Percentiles rank a stretch among this genome's conserved stretches.
Conservation (phyloP, 495 filamentous ascomycete species). For the Penicillium mononematosum region DNA sequence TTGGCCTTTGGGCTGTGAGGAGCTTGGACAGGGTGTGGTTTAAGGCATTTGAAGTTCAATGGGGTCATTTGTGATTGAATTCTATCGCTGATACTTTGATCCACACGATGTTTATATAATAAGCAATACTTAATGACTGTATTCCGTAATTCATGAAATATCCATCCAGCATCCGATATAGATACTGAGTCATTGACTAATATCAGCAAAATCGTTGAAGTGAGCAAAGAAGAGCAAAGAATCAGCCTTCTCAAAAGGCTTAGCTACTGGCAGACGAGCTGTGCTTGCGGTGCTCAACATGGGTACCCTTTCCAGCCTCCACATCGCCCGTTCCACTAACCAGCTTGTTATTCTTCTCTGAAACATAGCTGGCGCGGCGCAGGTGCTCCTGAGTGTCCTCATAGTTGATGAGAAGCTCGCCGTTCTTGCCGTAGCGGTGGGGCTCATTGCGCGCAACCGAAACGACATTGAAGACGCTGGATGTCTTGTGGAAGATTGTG, state of each 20-base stretch:
- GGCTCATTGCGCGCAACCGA: conserved; percentile 57
- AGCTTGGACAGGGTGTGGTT: background rate
- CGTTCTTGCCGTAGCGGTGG: conserved; percentile 65
- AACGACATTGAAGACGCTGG: conserved; percentile 54
- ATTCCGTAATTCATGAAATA: background rate
- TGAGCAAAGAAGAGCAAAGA: background rate
- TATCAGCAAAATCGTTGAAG: background rate
- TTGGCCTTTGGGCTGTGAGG: conserved; percentile 25
- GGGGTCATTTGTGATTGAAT: background rate
- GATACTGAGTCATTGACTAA: background rate
- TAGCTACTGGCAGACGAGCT: conserved; percentile 18
- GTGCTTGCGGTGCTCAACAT: conserved; percentile 20
- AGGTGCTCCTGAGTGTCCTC: conserved; percentile 50
- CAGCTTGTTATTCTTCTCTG: conserved; percentile 27
- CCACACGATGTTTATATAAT: background rate
- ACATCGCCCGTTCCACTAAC: conserved; percentile 17
- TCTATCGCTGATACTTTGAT: background rate
- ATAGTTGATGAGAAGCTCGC: conserved; percentile 62
- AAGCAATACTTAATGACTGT: background rate
- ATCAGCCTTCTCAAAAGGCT: background rate
- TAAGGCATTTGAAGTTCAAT: background rate
- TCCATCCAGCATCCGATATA: background rate
- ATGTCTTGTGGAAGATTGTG: conserved; percentile 63
- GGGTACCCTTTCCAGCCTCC: conserved; percentile 29
- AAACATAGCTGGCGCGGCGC: conserved; percentile 29